phyloP scores from a whole-genome alignment of 306 rosid species.

The Sphenostylis stenocarpa region DNA sequence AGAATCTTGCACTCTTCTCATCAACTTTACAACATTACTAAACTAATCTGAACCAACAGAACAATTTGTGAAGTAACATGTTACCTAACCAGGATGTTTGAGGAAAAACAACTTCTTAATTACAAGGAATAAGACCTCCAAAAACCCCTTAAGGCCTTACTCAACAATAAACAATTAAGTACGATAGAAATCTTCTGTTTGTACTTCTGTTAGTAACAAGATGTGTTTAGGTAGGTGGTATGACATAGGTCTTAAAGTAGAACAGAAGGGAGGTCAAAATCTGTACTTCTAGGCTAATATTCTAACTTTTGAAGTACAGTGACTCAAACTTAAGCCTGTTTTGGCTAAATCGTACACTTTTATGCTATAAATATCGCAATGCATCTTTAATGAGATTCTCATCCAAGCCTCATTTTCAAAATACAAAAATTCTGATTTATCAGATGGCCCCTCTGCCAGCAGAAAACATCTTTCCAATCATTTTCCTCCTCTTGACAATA shows the following conservation, averaged over 20 bases:
- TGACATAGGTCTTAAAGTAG: slow-evolving; percentile 39
- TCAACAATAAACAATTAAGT: neutral
- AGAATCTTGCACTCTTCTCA: slow-evolving; percentile 41
- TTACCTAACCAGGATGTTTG: slow-evolving; percentile 27
- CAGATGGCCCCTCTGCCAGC: slow-evolving; percentile 45
- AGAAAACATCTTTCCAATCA: slow-evolving; percentile 21
- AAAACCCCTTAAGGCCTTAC: neutral
- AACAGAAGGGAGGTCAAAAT: slow-evolving; percentile 39
- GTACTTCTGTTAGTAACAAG: slow-evolving; percentile 31
- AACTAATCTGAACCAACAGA: slow-evolving; percentile 51
- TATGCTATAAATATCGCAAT: slow-evolving; percentile 32
- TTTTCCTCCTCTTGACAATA: slow-evolving; percentile 35
- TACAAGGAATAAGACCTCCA: slow-evolving; percentile 3
- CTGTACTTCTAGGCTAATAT: slow-evolving; percentile 39
- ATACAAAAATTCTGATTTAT: neutral
- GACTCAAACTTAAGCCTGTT: neutral
- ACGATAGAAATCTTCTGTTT: neutral
- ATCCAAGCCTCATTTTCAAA: slow-evolving; percentile 13
- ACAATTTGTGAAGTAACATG: slow-evolving; percentile 19
- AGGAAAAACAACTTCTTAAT: neutral
- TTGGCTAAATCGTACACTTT: neutral
- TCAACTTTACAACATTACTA: slow-evolving; percentile 31
- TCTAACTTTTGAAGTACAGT: slow-evolving; percentile 44
- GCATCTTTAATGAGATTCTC: slow-evolving; percentile 22
- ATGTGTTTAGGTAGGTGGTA: slow-evolving; percentile 25